These are phyloP conservation scores for Penicillium longicatenatum DNA, from an alignment of 495 filamentous ascomycete species.

Conservation along the genomic window DNA sequence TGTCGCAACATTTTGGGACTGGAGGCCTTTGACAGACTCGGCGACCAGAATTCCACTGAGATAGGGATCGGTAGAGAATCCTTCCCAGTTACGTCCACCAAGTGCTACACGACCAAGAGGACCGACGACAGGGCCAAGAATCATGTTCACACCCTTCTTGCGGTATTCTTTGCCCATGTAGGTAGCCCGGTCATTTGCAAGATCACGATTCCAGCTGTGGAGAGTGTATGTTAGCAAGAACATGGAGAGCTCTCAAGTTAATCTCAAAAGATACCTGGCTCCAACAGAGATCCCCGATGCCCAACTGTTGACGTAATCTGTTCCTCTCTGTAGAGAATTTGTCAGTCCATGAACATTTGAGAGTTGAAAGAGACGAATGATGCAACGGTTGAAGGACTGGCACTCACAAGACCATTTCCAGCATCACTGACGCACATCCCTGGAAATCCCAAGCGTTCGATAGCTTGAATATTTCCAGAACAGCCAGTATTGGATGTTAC, in stretches of 20 bases:
- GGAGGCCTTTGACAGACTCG: conserved; percentile 65
- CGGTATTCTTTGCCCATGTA: conserved; percentile 61
- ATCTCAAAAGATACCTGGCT: conserved; percentile 28
- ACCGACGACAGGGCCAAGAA: conserved; percentile 66
- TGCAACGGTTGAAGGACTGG: not conserved
- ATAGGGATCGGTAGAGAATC: conserved; percentile 73
- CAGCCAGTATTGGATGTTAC: conserved; percentile 62
- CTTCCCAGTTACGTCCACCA: conserved; percentile 88
- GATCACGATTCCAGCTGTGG: conserved; percentile 22
- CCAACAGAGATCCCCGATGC: conserved; percentile 58
- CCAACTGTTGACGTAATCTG: conserved; percentile 62
- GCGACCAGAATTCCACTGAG: conserved; percentile 60
- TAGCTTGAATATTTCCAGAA: conserved; percentile 52
- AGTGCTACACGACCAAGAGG: conserved; percentile 74
- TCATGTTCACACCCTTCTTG: conserved; percentile 55
- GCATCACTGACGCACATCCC: conserved; percentile 67
- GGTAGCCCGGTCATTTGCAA: conserved; percentile 49
- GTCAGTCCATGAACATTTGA: not conserved
- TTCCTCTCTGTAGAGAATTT: conserved; percentile 37
- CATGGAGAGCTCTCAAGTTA: too few relatives aligned
- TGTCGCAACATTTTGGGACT: conserved; percentile 69
- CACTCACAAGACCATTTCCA: conserved; percentile 55
- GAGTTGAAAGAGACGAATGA: not conserved
- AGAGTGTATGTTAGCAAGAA: not conserved
- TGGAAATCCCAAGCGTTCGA: conserved; percentile 57